Evolutionary conservation across 768 basidiomycete genomes (phyloP).

Genomic region (Leccinum boreale): DNA sequence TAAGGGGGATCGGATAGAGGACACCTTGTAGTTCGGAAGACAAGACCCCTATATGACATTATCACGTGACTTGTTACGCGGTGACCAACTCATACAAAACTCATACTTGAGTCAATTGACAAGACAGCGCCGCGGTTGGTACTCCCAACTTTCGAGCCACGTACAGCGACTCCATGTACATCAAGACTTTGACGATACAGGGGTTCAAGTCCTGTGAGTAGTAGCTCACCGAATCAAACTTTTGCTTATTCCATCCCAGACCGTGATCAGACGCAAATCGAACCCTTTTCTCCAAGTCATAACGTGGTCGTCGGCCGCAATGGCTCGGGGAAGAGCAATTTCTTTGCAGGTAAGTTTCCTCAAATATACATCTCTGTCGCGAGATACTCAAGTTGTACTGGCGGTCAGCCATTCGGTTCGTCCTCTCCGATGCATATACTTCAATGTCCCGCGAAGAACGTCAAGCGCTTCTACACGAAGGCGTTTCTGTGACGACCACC

Average conservation of each 20-base stretch:
- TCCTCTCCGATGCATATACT: constrained; percentile 95
- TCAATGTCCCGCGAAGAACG: constrained; percentile 94
- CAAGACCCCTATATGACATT: background rate
- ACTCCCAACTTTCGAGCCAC: background rate
- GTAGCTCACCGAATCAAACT: constrained; percentile 16
- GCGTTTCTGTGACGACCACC: constrained; percentile 81
- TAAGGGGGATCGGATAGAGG: constrained; percentile 27
- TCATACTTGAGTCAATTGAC: too few relatives aligned
- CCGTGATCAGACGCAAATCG: constrained; percentile 86
- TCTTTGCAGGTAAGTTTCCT: constrained; percentile 76
- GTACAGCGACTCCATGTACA: constrained; percentile 51
- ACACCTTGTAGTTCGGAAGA: background rate
- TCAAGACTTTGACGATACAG: constrained; percentile 86
- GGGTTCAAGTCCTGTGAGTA: constrained; percentile 94
- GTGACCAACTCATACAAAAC: background rate
- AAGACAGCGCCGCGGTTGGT: too few relatives aligned
- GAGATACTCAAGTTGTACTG: constrained; percentile 3
- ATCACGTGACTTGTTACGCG: constrained; percentile 24
- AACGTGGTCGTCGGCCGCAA: constrained; percentile 98
- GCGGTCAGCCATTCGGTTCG: constrained; percentile 85
- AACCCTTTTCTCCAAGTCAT: constrained; percentile 90
- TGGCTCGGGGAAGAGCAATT: constrained; percentile 98
- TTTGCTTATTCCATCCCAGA: constrained; percentile 40
- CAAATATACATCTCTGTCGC: background rate
- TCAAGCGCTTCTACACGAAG: constrained; percentile 91